These are phyloP conservation scores for Madurella fahalii DNA, from an alignment of 2,329 filamentous ascomycete genomes.

Conservation along the genomic window DNA sequence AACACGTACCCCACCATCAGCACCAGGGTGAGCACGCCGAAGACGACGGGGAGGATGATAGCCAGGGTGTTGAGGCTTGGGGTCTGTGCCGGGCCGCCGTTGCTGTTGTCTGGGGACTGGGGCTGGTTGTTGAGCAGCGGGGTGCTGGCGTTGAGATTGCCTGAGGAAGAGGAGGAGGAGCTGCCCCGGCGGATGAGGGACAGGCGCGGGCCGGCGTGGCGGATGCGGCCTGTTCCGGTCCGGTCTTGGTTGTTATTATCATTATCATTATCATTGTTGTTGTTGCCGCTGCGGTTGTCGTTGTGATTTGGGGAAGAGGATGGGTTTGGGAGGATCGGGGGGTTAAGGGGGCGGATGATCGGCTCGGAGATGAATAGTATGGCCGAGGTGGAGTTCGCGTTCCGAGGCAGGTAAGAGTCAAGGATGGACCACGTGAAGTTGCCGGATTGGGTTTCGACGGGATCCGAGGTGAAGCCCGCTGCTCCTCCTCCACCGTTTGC, in stretches of 20 bases:
- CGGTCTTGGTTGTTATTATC: too few relatives aligned
- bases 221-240: too few relatives aligned
- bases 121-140: background rate
- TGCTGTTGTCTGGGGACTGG: background rate
- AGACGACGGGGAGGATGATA: conserved; percentile 12
- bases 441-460: conserved; percentile 3
- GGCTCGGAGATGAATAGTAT: conserved; percentile 14
- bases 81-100: background rate
- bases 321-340: background rate
- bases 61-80: conserved; percentile 6
- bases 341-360: conserved; percentile 1
- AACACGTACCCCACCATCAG: conserved; percentile 6
- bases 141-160: background rate
- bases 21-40: conserved; percentile 11
- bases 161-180: background rate
- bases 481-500: background rate
- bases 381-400: conserved; percentile 3
- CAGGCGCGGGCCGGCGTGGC: too few relatives aligned
- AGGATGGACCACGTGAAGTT: conserved; percentile 15
- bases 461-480: conserved; percentile 14
- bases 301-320: background rate
- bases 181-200: too few relatives aligned
- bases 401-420: conserved; percentile 6
- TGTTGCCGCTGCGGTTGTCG: background rate
- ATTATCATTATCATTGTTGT: background rate